Percentiles rank a stretch among this genome's conserved stretches.
phyloP scores from a whole-genome alignment of 1,139 yeast species.

The Suhomyces terraborum region DNA sequence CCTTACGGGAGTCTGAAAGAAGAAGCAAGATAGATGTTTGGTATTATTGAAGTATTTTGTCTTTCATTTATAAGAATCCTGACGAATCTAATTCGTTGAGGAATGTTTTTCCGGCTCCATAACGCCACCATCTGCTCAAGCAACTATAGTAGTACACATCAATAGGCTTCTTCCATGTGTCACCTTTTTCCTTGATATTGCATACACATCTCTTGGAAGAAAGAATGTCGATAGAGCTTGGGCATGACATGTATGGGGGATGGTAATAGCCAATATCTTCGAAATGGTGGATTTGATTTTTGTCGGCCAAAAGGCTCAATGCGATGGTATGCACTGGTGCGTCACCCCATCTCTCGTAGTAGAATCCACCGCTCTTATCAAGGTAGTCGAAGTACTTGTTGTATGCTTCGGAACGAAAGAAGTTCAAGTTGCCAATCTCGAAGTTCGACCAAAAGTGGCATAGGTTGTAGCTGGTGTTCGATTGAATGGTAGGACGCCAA shows the following conservation, averaged over 20 bases:
- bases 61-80: conserved; percentile 3
- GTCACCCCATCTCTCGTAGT: conserved; percentile 96
- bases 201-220: conserved; percentile 74
- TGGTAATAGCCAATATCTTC: conserved; percentile 90
- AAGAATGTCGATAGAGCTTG: conserved; percentile 52
- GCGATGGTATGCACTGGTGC: conserved; percentile 95
- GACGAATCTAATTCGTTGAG: conserved; percentile 40
- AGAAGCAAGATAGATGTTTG: not conserved
- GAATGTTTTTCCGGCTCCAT: conserved; percentile 58
- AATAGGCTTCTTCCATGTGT: conserved; percentile 41
- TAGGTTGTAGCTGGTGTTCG: conserved; percentile 67
- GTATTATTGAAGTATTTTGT: not conserved
- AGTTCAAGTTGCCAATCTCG: conserved; percentile 80
- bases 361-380: conserved; percentile 79
- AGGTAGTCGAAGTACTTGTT: conserved; percentile 66
- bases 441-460: conserved; percentile 98
- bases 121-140: conserved; percentile 83
- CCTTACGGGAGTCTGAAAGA: not conserved
- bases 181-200: conserved; percentile 39
- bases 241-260: conserved; percentile 82
- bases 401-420: conserved; percentile 75
- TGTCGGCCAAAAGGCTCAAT: conserved; percentile 64
- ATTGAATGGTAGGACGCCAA: conserved; percentile 18
- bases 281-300: conserved; percentile 75
- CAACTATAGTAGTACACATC: conserved; percentile 72